Evolutionary conservation across 805 yeast genomes (phyloP), one percentile per base, ranked within the genome.

Genomic region (Starmerella floricola): DNA sequence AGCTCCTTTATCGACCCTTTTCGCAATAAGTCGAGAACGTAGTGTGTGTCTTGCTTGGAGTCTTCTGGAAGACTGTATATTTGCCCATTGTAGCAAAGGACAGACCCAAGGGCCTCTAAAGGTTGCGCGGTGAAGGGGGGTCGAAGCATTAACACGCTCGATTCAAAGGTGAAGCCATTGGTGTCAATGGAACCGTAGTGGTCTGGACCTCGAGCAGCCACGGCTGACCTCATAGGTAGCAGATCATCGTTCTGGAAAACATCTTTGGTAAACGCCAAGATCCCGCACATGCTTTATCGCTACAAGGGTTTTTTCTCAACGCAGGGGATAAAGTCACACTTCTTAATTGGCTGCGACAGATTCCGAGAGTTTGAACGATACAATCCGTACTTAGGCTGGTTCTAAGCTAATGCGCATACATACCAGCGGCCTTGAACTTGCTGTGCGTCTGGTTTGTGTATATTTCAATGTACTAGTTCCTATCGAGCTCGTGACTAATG

Each of bases 11-110:
- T 6, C 8, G n/a, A n/a, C 4, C 17, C 17, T 6, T n/a, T 8
- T 15, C 60, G 47, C 1, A 63, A 36, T 2, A 79, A 59, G 18
- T 74, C 68, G 3, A 16, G 18, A 10, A 29, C 24, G 11, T 23
- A 35, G 4, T 1, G 47, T 23, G 6, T 41, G 41, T 24, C 81
- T 3, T 58, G 64, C 59, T 87, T 96, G 56, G 82, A 82, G 0
- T 65, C 61, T 0, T 52, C 26, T 23, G 26, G 48, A 1, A 58
- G 50, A 48, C 78, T 78, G 59, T 91, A 91, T 10, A 91, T 61
- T 54, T 91, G 96, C 0, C 98, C 99, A 58, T 93, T 91, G 62
- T 80, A 88, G 55, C 85, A 94, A 8, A 93, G 55, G 0, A 71
- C 54, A 35, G 62, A 52, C 3, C 52, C 57, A 10, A 44, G 52